phyloP scores from a whole-genome alignment of 2,329 filamentous ascomycete species.

The Neofusicoccum cordaticola region DNA sequence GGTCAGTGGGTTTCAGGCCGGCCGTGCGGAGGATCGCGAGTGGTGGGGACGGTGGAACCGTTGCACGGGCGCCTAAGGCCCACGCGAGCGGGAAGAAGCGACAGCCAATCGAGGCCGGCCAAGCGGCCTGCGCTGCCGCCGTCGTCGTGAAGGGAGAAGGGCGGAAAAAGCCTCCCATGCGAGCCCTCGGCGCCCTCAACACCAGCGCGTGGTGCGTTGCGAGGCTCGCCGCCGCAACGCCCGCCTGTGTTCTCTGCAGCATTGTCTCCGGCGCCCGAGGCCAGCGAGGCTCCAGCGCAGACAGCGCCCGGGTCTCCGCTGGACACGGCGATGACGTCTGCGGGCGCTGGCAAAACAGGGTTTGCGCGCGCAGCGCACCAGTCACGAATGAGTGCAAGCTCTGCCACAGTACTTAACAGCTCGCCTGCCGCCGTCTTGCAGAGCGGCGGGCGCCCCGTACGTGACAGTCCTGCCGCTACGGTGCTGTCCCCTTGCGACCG shows the following conservation, averaged over 20 bases:
- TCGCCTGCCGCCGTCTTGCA: neutral
- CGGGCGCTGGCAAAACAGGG: neutral
- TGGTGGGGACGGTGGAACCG: neutral
- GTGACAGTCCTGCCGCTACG: conserved; percentile 18
- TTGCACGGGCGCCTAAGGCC: conserved; percentile 3
- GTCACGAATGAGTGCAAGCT: neutral
- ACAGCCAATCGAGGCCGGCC: conserved; percentile 9
- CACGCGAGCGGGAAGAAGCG: neutral
- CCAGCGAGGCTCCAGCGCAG: neutral
- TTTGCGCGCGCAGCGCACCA: neutral
- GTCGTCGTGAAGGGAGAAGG: neutral
- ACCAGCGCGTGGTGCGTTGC: neutral
- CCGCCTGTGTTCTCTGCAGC: too few relatives aligned
- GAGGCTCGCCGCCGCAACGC: neutral
- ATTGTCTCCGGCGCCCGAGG: neutral
- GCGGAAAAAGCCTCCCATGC: neutral
- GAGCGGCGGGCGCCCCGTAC: conserved; percentile 2
- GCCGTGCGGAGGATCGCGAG: neutral
- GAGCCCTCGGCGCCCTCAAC: neutral
- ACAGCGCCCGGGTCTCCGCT: neutral
- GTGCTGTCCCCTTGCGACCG: conserved; percentile 39
- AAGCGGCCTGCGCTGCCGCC: neutral
- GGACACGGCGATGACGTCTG: neutral
- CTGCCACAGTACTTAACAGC: conserved; percentile 2
- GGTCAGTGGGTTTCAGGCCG: neutral